phyloP scores from a whole-genome alignment of 2,329 filamentous ascomycete species.

The Apiospora saccharicola region DNA sequence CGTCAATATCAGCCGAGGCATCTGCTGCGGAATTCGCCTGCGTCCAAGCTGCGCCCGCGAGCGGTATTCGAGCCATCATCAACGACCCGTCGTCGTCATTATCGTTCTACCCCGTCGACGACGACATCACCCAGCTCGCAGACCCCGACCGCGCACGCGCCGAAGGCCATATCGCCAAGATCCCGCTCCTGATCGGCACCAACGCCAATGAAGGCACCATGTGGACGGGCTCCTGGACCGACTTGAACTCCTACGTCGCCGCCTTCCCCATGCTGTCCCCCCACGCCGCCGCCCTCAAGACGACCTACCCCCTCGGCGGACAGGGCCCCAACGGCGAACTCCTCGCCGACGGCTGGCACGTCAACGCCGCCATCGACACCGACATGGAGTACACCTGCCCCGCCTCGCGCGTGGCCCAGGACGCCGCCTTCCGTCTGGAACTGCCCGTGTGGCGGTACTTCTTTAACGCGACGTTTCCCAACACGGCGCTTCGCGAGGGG shows the following conservation, averaged over 20 bases:
- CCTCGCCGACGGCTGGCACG: constrained; percentile 31
- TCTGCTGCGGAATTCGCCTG: constrained; percentile 45
- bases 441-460: constrained; percentile 35
- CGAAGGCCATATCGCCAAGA: constrained; percentile 37
- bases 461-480: constrained; percentile 30
- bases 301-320: constrained; percentile 20
- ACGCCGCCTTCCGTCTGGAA: constrained; percentile 36
- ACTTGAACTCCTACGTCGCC: constrained; percentile 14
- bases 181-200: constrained; percentile 37
- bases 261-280: constrained; percentile 11
- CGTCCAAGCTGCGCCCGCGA: constrained; percentile 44
- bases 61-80: constrained; percentile 43
- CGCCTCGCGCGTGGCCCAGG: constrained; percentile 38
- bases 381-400: constrained; percentile 31
- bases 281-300: constrained; percentile 9
- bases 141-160: constrained; percentile 42
- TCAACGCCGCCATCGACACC: constrained; percentile 34
- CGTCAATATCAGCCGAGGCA: constrained; percentile 31
- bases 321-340: not conserved
- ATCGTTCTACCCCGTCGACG: constrained; percentile 41
- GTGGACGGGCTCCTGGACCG: constrained; percentile 28
- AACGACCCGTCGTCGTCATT: constrained; percentile 37
- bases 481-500: constrained; percentile 38
- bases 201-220: constrained; percentile 38
- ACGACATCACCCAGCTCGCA: constrained; percentile 42